Evolutionary conservation across 2,329 filamentous ascomycete species (phyloP), one percentile per base, ranked within the genome.

Genomic region (Cordyceps tenuipes): DNA sequence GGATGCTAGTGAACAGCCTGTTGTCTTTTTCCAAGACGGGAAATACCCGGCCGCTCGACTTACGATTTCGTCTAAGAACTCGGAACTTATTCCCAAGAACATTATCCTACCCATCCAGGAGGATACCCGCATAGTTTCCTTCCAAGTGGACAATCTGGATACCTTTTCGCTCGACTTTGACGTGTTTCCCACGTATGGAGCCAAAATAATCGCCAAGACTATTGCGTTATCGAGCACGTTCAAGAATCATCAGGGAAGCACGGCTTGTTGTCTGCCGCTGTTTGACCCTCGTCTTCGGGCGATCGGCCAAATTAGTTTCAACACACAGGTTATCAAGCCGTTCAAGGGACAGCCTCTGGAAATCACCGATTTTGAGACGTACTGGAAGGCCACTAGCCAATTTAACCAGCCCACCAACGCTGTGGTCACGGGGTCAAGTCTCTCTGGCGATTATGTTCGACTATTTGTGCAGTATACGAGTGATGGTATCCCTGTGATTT

Each of bases 321-420:
- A 90, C 64, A 96, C 91, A 59, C 92, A 97, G 70, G 91, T 97
- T 29, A 95, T 99, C 71, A 97, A 96, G 69, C 94, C 94, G 0
- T 99, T 97, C 76, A 85, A 87, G 63, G 93, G 94, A 8, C 88
- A 91, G 62, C 91, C 94, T 3, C 79, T 99, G 23, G 94, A 99
- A 72, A 97, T 99, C 62, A 96, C 94, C 1, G 92, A 97, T 69
- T 99, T 97, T 67, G 94, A 96, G 64, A 97, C 94, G 0, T 99
- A 99, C 73, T 99, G 94, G 94, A 99, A 97, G 74, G 93, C 93
- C 0, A 99, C 94, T 1, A 96, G 91, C 68, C 91, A 96, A 66
- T 82, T 94, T 52, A 91, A 96, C 70, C 86, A 90, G 55, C 74
- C 74, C 0, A 89, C 91, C 51, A 94, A 84, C 69, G 90, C 91